phyloP scores from a whole-genome alignment of 768 basidiomycete species.

The Tephrocybe sp. region DNA sequence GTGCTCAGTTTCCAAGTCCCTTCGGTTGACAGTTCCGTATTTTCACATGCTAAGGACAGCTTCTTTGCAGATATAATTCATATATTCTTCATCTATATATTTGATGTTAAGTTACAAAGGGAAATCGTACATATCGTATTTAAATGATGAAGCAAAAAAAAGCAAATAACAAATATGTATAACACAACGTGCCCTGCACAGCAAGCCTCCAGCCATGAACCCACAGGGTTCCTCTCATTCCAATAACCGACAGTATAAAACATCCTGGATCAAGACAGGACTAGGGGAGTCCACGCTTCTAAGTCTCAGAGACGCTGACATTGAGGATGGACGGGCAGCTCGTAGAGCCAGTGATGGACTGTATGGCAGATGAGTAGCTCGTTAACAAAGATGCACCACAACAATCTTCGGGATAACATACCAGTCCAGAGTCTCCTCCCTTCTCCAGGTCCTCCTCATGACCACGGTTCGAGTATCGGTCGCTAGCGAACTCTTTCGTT shows the following conservation, averaged over 20 bases:
- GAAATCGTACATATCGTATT: no score
- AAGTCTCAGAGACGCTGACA: background rate
- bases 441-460: constrained; percentile 19
- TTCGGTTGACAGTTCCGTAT: no score
- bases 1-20: no score
- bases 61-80: no score
- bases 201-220: no score
- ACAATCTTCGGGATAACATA: background rate
- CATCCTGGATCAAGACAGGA: no score
- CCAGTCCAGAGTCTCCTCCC: constrained; percentile 17
- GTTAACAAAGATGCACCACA: background rate
- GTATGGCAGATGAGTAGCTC: background rate
- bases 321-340: constrained; percentile 9
- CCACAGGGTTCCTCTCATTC: no score
- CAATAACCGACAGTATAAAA: no score
- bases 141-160: background rate
- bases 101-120: no score
- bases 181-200: background rate
- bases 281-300: no score
- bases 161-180: background rate
- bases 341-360: constrained; percentile 5
- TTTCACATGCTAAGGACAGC: no score
- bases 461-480: constrained; percentile 29
- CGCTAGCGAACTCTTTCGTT: constrained; percentile 45
- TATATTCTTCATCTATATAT: no score